Evolutionary conservation across 352 stramenopile species (phyloP).

Genomic region (Blastocystis hominis): DNA sequence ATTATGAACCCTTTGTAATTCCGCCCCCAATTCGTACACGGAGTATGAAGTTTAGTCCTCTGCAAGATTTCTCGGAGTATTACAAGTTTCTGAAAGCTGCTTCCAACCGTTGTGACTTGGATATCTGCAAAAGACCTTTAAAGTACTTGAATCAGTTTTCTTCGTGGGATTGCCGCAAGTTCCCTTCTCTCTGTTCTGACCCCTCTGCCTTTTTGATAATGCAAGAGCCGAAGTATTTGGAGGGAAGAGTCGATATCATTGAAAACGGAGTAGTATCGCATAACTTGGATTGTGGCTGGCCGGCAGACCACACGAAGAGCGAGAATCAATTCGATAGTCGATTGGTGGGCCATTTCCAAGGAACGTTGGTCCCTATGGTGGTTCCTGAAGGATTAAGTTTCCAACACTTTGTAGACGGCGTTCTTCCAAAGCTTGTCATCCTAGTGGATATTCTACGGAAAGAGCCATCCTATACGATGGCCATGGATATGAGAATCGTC

Average conservation of each 20-base stretch:
- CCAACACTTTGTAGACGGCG: slow-evolving; percentile 36
- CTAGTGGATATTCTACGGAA: neutral
- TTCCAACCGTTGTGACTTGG: neutral
- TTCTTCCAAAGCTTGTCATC: slow-evolving; percentile 21
- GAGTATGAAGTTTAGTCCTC: neutral
- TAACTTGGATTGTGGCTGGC: slow-evolving; percentile 30
- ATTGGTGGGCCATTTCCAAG: neutral
- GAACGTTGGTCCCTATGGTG: neutral
- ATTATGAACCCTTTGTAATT: slow-evolving; percentile 12
- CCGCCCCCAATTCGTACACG: neutral
- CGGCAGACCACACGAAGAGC: slow-evolving; percentile 16
- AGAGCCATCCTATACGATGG: neutral
- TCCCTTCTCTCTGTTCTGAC: neutral
- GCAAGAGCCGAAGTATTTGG: slow-evolving; percentile 18
- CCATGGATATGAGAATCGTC: neutral
- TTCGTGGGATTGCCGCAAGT: neutral
- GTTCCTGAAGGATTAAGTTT: slow-evolving; percentile 24
- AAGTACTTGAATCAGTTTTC: neutral
- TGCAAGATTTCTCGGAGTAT: neutral
- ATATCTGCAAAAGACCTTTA: neutral
- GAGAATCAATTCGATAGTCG: neutral
- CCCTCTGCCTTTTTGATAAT: slow-evolving; percentile 5
- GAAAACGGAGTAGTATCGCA: neutral
- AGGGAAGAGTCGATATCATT: slow-evolving; percentile 14
- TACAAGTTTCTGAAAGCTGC: neutral